Conservation (phyloP, 2,329 filamentous ascomycete genomes). For the Sporothrix pseudoabietina region DNA sequence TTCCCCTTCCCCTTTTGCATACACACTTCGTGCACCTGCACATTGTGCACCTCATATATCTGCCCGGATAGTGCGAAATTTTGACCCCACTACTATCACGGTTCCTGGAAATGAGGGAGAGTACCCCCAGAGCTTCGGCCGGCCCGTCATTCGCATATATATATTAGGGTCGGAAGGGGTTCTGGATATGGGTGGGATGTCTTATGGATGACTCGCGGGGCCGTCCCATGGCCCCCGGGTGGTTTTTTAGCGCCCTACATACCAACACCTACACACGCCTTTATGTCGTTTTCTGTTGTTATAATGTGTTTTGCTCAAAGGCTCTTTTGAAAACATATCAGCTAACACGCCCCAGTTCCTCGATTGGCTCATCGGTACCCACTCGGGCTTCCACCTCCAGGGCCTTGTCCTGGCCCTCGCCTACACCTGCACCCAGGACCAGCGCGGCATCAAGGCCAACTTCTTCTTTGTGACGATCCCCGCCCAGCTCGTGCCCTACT, state of each 20-base stretch:
- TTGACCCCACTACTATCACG: constrained; percentile 68
- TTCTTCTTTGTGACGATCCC: constrained; percentile 86
- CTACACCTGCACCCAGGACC: constrained; percentile 86
- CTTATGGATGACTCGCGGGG: constrained; percentile 68
- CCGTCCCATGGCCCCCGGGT: constrained; percentile 57
- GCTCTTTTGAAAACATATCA: background rate
- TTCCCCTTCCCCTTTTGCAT: constrained; percentile 21
- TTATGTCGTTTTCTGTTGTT: background rate
- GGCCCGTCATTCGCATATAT: constrained; percentile 67
- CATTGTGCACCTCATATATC: constrained; percentile 63
- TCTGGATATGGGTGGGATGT: constrained; percentile 75
- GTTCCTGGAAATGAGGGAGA: constrained; percentile 86
- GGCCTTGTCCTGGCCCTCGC: constrained; percentile 76
- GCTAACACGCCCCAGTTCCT: constrained; percentile 49
- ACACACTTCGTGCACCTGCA: constrained; percentile 42
- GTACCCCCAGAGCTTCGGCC: constrained; percentile 65
- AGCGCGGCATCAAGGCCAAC: constrained; percentile 71
- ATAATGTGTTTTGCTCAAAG: background rate
- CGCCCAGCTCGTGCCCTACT: constrained; percentile 76
- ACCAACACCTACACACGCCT: constrained; percentile 26
- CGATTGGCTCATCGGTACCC: constrained; percentile 55
- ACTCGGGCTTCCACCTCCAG: constrained; percentile 53
- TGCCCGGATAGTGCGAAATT: constrained; percentile 70
- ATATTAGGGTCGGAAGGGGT: constrained; percentile 59
- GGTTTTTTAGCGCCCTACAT: constrained; percentile 67